These are phyloP conservation scores for Macrocybe gigantea DNA, from an alignment of 768 basidiomycete genomes.

Conservation along the genomic window DNA sequence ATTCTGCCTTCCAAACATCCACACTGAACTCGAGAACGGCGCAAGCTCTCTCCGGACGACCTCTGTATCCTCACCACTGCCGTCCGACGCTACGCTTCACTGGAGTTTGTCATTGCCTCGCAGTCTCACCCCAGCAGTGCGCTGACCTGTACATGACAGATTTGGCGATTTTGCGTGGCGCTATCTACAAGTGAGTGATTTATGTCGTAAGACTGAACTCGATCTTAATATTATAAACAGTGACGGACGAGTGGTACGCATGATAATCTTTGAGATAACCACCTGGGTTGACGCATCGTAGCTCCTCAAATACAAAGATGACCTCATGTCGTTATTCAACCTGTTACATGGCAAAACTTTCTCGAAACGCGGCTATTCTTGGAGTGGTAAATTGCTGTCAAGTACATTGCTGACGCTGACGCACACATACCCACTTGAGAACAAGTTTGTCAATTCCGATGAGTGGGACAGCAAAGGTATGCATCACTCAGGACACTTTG, in stretches of 20 bases:
- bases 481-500: neutral
- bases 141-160: conserved; percentile 32
- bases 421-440: conserved; percentile 76
- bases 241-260: conserved; percentile 56
- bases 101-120: conserved; percentile 54
- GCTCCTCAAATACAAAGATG: conserved; percentile 60
- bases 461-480: conserved; percentile 72
- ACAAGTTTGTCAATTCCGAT: conserved; percentile 72
- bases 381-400: conserved; percentile 72
- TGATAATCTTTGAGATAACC: neutral
- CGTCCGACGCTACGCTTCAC: conserved; percentile 81
- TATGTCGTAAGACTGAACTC: conserved; percentile 1
- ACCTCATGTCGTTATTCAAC: conserved; percentile 54
- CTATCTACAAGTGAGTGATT: conserved; percentile 65
- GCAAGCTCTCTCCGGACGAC: conserved; percentile 74
- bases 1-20: conserved; percentile 65
- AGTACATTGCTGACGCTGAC: conserved; percentile 70
- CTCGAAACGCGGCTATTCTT: conserved; percentile 79
- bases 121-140: neutral
- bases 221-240: conserved; percentile 17
- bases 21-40: conserved; percentile 75
- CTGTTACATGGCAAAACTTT: conserved; percentile 65
- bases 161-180: conserved; percentile 70
- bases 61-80: conserved; percentile 58
- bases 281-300: conserved; percentile 19